phyloP scores from a whole-genome alignment of 2,329 filamentous ascomycete species.

The Cercospora nicotianae region DNA sequence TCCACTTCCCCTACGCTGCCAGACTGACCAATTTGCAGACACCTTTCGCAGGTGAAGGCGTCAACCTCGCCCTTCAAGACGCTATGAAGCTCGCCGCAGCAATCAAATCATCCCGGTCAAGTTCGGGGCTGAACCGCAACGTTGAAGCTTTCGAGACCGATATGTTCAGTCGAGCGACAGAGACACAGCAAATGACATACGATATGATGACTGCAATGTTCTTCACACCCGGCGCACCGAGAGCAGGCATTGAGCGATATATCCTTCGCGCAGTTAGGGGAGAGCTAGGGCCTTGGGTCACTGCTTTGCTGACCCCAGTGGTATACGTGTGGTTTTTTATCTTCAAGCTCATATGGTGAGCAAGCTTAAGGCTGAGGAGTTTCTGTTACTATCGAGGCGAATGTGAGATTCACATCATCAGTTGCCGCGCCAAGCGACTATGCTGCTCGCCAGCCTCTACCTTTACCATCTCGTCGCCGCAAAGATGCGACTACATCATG shows the following conservation, averaged over 20 bases:
- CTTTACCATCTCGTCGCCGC: neutral
- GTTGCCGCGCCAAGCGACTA: neutral
- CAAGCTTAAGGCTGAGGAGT: neutral
- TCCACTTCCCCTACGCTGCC: neutral
- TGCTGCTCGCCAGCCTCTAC: neutral
- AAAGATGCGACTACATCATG: neutral
- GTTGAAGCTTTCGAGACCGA: constrained; percentile 40
- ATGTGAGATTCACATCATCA: neutral
- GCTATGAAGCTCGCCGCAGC: constrained; percentile 36
- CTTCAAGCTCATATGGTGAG: constrained; percentile 34
- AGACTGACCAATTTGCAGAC: constrained; percentile 25
- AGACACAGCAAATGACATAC: constrained; percentile 42
- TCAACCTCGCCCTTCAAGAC: constrained; percentile 24
- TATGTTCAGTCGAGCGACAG: constrained; percentile 42
- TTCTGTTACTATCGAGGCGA: neutral
- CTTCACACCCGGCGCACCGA: constrained; percentile 50
- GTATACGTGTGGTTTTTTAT: constrained; percentile 37
- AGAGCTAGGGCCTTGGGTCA: constrained; percentile 26
- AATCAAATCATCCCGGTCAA: constrained; percentile 34
- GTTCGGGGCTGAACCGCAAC: constrained; percentile 31
- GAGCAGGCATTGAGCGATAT: constrained; percentile 46
- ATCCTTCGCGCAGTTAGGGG: constrained; percentile 27
- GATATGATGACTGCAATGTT: constrained; percentile 52
- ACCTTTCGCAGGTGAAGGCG: constrained; percentile 25
- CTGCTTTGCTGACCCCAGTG: constrained; percentile 26